A percentile compares a stretch with the other conserved stretches of the same genome.
phyloP scores from a whole-genome alignment of 176 grass and related monocot species.

The Oryza glaberrima region DNA sequence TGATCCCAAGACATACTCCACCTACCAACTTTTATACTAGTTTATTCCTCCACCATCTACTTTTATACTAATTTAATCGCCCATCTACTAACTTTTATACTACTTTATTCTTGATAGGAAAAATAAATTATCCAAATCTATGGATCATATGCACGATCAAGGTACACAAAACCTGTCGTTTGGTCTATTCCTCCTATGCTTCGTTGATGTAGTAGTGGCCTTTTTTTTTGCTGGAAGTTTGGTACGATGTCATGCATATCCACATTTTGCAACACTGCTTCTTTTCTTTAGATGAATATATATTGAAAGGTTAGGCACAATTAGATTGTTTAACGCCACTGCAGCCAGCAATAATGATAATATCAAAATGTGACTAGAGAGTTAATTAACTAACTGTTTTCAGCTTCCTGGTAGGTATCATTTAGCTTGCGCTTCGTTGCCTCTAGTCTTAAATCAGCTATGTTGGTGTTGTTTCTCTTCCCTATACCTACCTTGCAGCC shows the following conservation, averaged over 20 bases:
- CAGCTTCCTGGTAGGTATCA: slow-evolving; percentile 65
- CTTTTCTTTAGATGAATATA: slow-evolving; percentile 45
- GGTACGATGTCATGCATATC: slow-evolving; percentile 31
- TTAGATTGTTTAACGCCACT: neutral
- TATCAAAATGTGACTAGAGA: neutral
- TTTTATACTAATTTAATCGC: no score
- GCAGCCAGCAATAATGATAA: neutral
- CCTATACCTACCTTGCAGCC: neutral
- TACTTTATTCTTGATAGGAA: no score
- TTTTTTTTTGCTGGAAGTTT: slow-evolving; percentile 13
- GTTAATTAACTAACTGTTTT: slow-evolving; percentile 43
- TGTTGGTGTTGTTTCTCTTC: slow-evolving; percentile 6
- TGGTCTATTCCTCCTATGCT: neutral
- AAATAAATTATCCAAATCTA: no score
- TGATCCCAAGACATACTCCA: no score
- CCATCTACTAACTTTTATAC: no score
- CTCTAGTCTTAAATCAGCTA: slow-evolving; percentile 37
- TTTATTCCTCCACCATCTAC: no score
- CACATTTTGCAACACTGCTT: slow-evolving; percentile 51
- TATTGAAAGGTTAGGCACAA: neutral
- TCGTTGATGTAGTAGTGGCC: neutral
- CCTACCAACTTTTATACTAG: no score
- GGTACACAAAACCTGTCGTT: no score
- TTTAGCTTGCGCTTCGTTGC: slow-evolving; percentile 51
- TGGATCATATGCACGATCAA: neutral